phyloP scores from a whole-genome alignment of 345 rosid species.

The Aquilaria sinensis region DNA sequence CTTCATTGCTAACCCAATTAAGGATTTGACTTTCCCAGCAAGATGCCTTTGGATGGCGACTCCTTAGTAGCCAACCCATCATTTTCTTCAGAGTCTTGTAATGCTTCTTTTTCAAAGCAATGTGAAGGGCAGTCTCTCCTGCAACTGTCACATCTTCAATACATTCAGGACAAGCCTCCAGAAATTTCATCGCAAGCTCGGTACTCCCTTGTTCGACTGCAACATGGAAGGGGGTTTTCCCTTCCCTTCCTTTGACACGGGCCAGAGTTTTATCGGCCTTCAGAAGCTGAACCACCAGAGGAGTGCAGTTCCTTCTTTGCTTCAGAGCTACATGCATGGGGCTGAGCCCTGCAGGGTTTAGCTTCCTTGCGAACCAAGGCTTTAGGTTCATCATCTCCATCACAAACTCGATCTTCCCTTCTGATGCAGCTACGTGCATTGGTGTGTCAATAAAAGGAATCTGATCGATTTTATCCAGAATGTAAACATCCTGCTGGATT shows the following conservation, averaged over 20 bases:
- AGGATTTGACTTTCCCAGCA: conserved; percentile 8
- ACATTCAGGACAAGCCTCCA: conserved; percentile 1
- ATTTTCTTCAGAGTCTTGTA: not conserved
- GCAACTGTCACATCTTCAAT: conserved; percentile 8
- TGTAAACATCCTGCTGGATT: not conserved
- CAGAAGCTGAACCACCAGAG: conserved; percentile 7
- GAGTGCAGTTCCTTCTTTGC: too few relatives aligned
- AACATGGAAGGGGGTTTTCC: conserved; percentile 20
- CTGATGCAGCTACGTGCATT: not conserved
- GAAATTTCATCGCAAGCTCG: conserved; percentile 8
- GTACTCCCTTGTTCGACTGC: not conserved
- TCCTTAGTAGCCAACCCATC: not conserved
- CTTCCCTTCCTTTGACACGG: conserved; percentile 16
- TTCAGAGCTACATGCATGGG: conserved; percentile 18
- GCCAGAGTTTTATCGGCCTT: not conserved
- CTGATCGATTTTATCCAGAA: not conserved
- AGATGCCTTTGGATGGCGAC: not conserved
- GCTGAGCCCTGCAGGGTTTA: conserved; percentile 7
- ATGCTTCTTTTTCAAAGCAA: not conserved
- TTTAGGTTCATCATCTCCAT: conserved; percentile 1
- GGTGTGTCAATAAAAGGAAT: conserved; percentile 8
- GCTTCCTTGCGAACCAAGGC: conserved; percentile 9
- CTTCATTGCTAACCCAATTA: conserved; percentile 7
- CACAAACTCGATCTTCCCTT: not conserved
- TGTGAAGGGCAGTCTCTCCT: conserved; percentile 13